Conservation (phyloP, 768 basidiomycete species). For the Mycena vulgaris region DNA sequence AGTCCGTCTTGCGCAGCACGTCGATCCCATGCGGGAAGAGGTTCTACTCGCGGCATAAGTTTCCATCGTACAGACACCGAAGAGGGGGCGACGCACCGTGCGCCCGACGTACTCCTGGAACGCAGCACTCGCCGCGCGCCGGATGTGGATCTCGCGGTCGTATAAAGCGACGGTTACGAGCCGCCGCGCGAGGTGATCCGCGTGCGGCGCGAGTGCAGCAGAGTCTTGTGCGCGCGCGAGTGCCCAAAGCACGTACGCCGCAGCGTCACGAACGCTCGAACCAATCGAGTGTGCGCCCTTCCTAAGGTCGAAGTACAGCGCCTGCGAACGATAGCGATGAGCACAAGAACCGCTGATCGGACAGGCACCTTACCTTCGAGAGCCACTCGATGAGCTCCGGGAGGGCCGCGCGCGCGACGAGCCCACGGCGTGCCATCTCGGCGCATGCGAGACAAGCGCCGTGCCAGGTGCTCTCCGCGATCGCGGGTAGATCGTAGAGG, state of each 20-base stretch:
- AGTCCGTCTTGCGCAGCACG: slow-evolving; percentile 92
- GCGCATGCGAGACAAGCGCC: slow-evolving; percentile 94
- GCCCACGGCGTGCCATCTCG: slow-evolving; percentile 89
- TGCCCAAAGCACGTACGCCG: slow-evolving; percentile 96
- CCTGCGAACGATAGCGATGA: slow-evolving; percentile 61
- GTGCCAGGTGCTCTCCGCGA: slow-evolving; percentile 94
- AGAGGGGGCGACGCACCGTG: slow-evolving; percentile 69
- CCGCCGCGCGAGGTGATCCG: slow-evolving; percentile 74
- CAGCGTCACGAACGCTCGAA: slow-evolving; percentile 94
- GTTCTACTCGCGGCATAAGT: slow-evolving; percentile 62
- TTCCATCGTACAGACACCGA: slow-evolving; percentile 7
- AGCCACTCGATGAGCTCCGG: slow-evolving; percentile 83
- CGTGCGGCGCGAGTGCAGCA: slow-evolving; percentile 71
- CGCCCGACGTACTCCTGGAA: slow-evolving; percentile 98
- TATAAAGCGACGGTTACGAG: slow-evolving; percentile 88
- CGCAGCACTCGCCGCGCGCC: slow-evolving; percentile 96
- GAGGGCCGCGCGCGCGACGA: slow-evolving; percentile 73
- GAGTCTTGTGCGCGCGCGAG: slow-evolving; percentile 85
- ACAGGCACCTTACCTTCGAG: slow-evolving; percentile 84
- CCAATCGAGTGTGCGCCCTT: slow-evolving; percentile 96
- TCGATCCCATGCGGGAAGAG: slow-evolving; percentile 96
- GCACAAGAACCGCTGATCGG: slow-evolving; percentile 16
- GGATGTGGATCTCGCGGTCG: slow-evolving; percentile 95
- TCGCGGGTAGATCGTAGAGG: slow-evolving; percentile 79
- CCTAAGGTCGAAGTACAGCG: slow-evolving; percentile 91